Evolutionary conservation across 805 yeast species (phyloP).

Genomic region (Yarrowia porcina): DNA sequence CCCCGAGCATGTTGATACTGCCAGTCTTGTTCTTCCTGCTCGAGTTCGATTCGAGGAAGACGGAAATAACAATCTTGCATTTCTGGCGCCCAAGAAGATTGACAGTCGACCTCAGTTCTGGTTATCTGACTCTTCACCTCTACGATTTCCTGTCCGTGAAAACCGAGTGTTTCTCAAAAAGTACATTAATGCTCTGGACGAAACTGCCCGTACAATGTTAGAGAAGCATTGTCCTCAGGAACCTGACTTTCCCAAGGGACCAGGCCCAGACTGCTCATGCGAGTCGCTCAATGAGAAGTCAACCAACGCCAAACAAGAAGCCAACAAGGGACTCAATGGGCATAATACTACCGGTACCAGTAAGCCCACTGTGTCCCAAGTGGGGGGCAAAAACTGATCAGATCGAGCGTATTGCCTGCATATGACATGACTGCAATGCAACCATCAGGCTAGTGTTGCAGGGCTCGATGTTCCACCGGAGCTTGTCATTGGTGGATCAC

Average conservation of each 20-base stretch:
- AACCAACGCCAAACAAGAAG: background rate
- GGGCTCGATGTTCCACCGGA: constrained; percentile 5
- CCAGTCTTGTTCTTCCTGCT: constrained; percentile 33
- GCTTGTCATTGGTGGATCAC: background rate
- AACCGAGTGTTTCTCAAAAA: constrained; percentile 51
- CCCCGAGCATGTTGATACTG: constrained; percentile 9
- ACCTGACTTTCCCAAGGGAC: background rate
- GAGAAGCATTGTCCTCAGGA: background rate
- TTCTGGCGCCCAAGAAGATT: constrained; percentile 29
- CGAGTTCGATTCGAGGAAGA: constrained; percentile 52
- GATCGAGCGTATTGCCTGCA: background rate
- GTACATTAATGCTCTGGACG: constrained; percentile 31
- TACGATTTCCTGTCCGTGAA: constrained; percentile 66
- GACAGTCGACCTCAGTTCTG: constrained; percentile 41
- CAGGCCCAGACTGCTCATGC: background rate
- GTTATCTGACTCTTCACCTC: constrained; percentile 65
- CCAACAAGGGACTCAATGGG: background rate
- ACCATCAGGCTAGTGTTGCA: background rate
- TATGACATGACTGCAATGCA: background rate
- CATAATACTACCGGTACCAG: no score
- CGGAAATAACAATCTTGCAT: constrained; percentile 37
- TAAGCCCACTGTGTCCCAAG: background rate
- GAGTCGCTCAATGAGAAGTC: background rate
- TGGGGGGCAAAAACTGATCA: background rate
- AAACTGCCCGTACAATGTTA: constrained; percentile 10